Base-by-base conservation (phyloP, 2,329 filamentous ascomycete species). In the Aschersonia sp. region DNA sequence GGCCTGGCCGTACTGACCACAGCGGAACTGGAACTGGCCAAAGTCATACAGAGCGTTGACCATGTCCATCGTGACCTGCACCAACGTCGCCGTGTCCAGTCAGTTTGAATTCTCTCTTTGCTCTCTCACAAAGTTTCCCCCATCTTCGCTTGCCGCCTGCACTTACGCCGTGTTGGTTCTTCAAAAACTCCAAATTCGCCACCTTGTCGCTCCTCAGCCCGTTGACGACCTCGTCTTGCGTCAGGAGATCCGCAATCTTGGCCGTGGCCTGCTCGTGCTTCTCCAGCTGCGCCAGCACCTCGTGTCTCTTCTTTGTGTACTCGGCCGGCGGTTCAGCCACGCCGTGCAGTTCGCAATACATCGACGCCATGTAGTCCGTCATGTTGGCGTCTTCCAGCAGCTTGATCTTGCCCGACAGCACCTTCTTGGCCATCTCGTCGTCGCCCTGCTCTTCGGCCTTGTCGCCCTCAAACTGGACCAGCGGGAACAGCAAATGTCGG, bases 321-420 rank as follows among this genome's bases (percentile, higher is more conserved):
- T 95, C 88, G 53, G 83, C 76, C 45, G 92, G 89, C 47, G 84
- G 72, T 52, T 86, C 77, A 51, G 84, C 75, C 54, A 87, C 78
- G 58, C 82, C 76, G 71, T 97, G 81, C 55, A 98, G 79, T 61
- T 95, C 85, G 64, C 85, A 84, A 74, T 94, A 87, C 56, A 98
- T 73, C 60, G 83, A 85, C 61, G 89, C 89, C 47, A 97, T 87
- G 65, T 94, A 98, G 69, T 98, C 92, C 60, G 84, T 92, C 92
- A 98, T 98, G 75, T 97, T 95, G 61, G 92, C 97, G 66, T 88
- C 83, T 72, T 94, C 90, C 57, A 98, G 80, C 50, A 98, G 81
- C 69, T 90, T 83, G 66, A 90, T 95, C 69, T 95, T 95, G 58
- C 88, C 81, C 63, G 84, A 79, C 53, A 83, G 83, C 58, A 94